A percentile compares a stretch with the other conserved stretches of the same genome.
These are phyloP conservation scores for Pseudocercospora macadamiae DNA, from an alignment of 2,329 filamentous ascomycete genomes.

Conservation along the genomic window DNA sequence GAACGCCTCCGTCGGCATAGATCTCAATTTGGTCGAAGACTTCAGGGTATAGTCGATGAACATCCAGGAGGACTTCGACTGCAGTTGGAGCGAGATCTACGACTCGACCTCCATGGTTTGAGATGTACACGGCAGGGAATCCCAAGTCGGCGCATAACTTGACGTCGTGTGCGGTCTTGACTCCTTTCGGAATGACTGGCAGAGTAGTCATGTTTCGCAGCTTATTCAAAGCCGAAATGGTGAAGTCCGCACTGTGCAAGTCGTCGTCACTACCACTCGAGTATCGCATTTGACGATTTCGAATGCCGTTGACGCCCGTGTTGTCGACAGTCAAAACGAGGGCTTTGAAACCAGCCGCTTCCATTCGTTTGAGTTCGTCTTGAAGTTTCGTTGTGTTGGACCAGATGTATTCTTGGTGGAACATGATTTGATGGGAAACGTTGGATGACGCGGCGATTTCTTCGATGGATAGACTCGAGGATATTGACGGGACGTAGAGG, in stretches of 20 bases:
- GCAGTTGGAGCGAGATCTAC: constrained; percentile 62
- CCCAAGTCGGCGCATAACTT: constrained; percentile 42
- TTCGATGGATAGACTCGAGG: constrained; percentile 39
- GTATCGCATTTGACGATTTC: constrained; percentile 26
- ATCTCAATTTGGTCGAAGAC: constrained; percentile 46
- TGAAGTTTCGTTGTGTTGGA: constrained; percentile 37
- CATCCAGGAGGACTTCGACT: constrained; percentile 75
- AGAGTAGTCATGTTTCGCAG: constrained; percentile 23
- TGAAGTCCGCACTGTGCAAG: constrained; percentile 18
- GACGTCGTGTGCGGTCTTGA: constrained; percentile 45
- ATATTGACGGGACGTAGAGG: constrained; percentile 53
- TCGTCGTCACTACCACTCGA: constrained; percentile 11
- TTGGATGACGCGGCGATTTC: constrained; percentile 37
- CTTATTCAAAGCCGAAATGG: constrained; percentile 13
- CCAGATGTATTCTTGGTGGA: constrained; percentile 47
- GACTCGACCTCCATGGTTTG: constrained; percentile 47
- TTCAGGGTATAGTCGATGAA: constrained; percentile 59
- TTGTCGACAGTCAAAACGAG: constrained; percentile 47
- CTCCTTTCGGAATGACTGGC: constrained; percentile 38
- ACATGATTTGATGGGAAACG: constrained; percentile 40
- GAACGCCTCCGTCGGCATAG: constrained; percentile 45
- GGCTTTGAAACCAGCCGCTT: constrained; percentile 43
- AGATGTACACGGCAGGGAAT: constrained; percentile 44
- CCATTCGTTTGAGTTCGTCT: constrained; percentile 37
- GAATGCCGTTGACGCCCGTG: constrained; percentile 42